Evolutionary conservation across 352 stramenopile genomes (phyloP).

Genomic region (Phytophthora citricola): DNA sequence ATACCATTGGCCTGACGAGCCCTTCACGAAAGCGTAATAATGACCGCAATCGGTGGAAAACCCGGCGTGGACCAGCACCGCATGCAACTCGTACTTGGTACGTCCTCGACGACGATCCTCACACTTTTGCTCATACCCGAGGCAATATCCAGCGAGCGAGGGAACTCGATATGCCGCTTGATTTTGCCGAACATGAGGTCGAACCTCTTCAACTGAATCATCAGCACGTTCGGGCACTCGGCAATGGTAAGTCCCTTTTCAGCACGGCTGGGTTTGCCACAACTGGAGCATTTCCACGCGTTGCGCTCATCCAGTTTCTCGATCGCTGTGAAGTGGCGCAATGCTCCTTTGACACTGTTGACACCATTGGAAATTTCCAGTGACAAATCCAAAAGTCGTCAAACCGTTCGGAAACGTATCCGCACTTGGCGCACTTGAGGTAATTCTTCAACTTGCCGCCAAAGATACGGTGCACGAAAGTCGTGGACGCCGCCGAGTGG

Average conservation of each 20-base stretch:
- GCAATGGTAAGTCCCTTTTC: constrained; percentile 88
- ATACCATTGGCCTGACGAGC: constrained; percentile 90
- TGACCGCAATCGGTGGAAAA: constrained; percentile 91
- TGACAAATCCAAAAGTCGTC: constrained; percentile 92
- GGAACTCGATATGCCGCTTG: constrained; percentile 88
- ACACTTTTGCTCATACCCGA: constrained; percentile 59
- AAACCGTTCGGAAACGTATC: constrained; percentile 77
- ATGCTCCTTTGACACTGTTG: constrained; percentile 70
- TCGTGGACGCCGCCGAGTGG: constrained; percentile 64
- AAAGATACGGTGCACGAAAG: constrained; percentile 88
- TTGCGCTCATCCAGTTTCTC: constrained; percentile 88
- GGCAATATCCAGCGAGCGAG: constrained; percentile 67
- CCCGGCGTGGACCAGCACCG: constrained; percentile 88
- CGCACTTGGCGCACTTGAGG: constrained; percentile 87
- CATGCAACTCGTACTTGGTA: constrained; percentile 79
- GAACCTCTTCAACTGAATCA: constrained; percentile 93
- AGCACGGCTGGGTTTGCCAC: constrained; percentile 75
- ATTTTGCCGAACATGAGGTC: constrained; percentile 90
- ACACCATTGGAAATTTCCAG: constrained; percentile 86
- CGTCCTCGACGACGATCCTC: constrained; percentile 57
- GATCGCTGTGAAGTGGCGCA: constrained; percentile 84
- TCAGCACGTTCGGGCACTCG: constrained; percentile 83
- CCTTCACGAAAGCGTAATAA: constrained; percentile 92
- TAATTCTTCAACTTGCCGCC: constrained; percentile 83
- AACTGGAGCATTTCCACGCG: constrained; percentile 87